Base-by-base conservation (phyloP, 371 early-diverging fungal genomes). In the Zopfochytrium polystomum region DNA sequence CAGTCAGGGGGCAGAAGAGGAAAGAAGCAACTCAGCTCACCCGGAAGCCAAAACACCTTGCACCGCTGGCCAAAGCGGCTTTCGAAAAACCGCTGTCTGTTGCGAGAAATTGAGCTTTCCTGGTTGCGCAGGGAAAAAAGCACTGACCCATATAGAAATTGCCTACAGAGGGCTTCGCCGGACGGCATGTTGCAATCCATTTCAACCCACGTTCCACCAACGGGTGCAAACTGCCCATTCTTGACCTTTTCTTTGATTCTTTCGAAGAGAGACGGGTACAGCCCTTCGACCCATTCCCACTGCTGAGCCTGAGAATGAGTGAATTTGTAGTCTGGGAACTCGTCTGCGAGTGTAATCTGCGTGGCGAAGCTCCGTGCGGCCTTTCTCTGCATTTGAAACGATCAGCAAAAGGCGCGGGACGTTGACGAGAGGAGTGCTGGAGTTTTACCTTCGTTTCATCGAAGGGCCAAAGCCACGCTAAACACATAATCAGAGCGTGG, bases 121-220 rank as follows among this genome's bases (percentile, higher is more conserved):
- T 54, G 26, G 32, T 11, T 4, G 47, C 4, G 25, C 26, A 58
- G 23, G 5, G 7, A 42, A 25, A 11, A 29, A 45, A 20, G 29
- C 30, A 33, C 30, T 9, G 25, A 55, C 56, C 80, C 98, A 26
- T 91, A 85, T 25, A 98, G 71, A 74, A 98, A 93, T 69, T 98
- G 96, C 26, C 98, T 83, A 45, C 88, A 88, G 43, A 98, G 73
- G 0, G 93, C 85, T 71, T 98, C 98, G 1, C 98, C 98, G 54
- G 90, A 88, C 31, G 97, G 96, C 60, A 96, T 75, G 72, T 98
- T 98, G 71, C 92, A 89, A 71, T 98, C 98, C 95, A 92, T 96
- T 72, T 98, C 98, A 11, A 96, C 88, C 97, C 97, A 98, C 18
- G 95, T 92, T 0, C 90, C 92, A 32, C 98, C 98, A 66, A 95